Evolutionary conservation across 257 asterid genomes (phyloP).

Genomic region (Scutellaria minor): DNA sequence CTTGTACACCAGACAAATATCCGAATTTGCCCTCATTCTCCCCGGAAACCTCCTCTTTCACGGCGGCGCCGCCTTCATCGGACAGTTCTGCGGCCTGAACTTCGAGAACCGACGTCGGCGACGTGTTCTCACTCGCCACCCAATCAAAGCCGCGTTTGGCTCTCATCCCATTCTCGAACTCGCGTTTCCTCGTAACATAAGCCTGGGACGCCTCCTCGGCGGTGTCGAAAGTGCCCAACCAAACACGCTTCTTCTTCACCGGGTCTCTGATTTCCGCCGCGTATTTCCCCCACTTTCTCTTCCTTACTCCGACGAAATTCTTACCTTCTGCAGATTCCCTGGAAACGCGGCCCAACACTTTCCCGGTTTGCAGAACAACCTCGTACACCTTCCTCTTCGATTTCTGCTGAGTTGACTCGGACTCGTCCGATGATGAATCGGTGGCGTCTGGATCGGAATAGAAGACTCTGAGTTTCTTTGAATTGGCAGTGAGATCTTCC

Average conservation of each 20-base stretch:
- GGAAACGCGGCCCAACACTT: not conserved
- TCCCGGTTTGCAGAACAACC: conserved; percentile 26
- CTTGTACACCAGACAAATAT: conserved; percentile 35
- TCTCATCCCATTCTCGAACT: conserved; percentile 32
- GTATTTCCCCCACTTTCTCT: conserved; percentile 44
- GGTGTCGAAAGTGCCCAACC: conserved; percentile 51
- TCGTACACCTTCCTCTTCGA: conserved; percentile 48
- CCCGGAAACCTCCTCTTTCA: conserved; percentile 21
- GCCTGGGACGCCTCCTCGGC: conserved; percentile 53
- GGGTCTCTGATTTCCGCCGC: conserved; percentile 52
- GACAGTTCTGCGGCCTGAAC: conserved; percentile 27
- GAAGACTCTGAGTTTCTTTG: conserved; percentile 40
- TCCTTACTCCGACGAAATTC: conserved; percentile 39
- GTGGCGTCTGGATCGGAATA: conserved; percentile 67
- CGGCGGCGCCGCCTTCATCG: conserved; percentile 34
- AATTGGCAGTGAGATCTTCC: conserved; percentile 1
- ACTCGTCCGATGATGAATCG: conserved; percentile 60
- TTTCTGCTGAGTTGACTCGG: conserved; percentile 13
- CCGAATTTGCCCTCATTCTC: conserved; percentile 27
- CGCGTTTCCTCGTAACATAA: conserved; percentile 37
- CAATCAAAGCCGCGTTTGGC: conserved; percentile 28
- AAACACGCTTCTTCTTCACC: conserved; percentile 38
- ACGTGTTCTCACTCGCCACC: conserved; percentile 29
- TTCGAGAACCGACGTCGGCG: conserved; percentile 42
- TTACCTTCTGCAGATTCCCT: not conserved